Conservation (phyloP, 169 alveolate genomes). For the Plasmodium berghei region DNA sequence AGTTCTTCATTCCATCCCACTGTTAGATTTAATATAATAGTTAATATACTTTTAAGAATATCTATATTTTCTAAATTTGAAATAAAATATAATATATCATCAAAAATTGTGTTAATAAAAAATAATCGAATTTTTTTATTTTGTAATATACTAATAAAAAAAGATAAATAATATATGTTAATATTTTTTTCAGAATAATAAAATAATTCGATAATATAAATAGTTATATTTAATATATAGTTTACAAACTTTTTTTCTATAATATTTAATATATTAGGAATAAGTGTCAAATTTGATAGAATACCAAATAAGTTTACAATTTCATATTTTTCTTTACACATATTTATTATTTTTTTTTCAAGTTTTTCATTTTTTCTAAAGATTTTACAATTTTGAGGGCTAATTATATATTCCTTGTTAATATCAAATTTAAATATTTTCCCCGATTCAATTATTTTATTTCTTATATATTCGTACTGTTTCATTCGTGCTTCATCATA, state of each 20-base stretch:
- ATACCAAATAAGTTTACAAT: slow-evolving; percentile 20
- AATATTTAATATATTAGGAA: background rate
- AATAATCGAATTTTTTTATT: background rate
- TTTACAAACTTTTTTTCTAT: slow-evolving; percentile 13
- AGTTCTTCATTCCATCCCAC: slow-evolving; percentile 16
- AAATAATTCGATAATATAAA: slow-evolving; percentile 21
- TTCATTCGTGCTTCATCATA: slow-evolving; percentile 1
- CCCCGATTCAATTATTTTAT: background rate
- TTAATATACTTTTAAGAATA: slow-evolving; percentile 12
- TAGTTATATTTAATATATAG: slow-evolving; percentile 11
- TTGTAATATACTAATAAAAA: slow-evolving; percentile 23
- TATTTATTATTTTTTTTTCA: slow-evolving; percentile 2
- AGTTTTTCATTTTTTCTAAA: background rate
- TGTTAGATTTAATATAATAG: slow-evolving; percentile 34
- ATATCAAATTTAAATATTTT: background rate
- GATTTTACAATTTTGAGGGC: too few relatives aligned
- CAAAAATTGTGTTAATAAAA: slow-evolving; percentile 2
- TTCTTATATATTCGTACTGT: background rate
- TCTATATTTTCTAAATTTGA: background rate
- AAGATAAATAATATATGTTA: slow-evolving; percentile 18
- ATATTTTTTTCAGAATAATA: background rate
- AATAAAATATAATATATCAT: slow-evolving; percentile 17
- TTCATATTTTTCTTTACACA: slow-evolving; percentile 20
- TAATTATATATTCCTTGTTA: too few relatives aligned
- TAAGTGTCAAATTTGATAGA: slow-evolving; percentile 18